Conservation (phyloP, 805 yeast species). For the Brettanomyces anomalus region DNA sequence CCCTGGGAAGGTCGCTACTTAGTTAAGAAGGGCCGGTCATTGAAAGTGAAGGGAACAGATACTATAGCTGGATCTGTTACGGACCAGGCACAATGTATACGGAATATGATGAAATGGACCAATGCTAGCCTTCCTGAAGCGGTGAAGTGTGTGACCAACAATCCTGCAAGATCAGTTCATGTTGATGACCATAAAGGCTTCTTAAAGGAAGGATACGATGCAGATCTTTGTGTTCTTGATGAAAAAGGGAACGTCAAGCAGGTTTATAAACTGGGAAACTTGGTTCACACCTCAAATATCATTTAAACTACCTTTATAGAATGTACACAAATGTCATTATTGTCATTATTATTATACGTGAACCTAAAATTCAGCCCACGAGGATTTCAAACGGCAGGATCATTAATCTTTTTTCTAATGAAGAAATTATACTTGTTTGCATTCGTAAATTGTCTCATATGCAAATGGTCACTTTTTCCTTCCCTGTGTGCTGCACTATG, state of each 20-base stretch:
- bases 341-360: too few relatives aligned
- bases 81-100: constrained; percentile 39
- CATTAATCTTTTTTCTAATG: background rate
- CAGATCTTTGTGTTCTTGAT: constrained; percentile 43
- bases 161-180: constrained; percentile 42
- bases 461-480: constrained; percentile 1
- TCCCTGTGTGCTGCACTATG: constrained; percentile 34
- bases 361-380: too few relatives aligned
- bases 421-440: background rate
- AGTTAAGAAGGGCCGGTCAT: constrained; percentile 36
- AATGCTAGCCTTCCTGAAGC: constrained; percentile 40
- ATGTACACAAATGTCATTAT: background rate
- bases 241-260: constrained; percentile 33
- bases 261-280: constrained; percentile 43
- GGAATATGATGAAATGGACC: constrained; percentile 44
- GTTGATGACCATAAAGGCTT: constrained; percentile 38
- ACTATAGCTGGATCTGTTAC: constrained; percentile 60
- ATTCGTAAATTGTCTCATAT: background rate
- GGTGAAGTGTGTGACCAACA: constrained; percentile 45
- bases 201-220: constrained; percentile 44
- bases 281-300: constrained; percentile 3
- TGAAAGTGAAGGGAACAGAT: constrained; percentile 42
- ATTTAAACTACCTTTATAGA: too few relatives aligned
- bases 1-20: constrained; percentile 40
- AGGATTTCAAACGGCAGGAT: background rate